Evolutionary conservation across 2,329 filamentous ascomycete genomes (phyloP), one percentile per base, ranked within the genome.

Genomic region (Fusarium temperatum): DNA sequence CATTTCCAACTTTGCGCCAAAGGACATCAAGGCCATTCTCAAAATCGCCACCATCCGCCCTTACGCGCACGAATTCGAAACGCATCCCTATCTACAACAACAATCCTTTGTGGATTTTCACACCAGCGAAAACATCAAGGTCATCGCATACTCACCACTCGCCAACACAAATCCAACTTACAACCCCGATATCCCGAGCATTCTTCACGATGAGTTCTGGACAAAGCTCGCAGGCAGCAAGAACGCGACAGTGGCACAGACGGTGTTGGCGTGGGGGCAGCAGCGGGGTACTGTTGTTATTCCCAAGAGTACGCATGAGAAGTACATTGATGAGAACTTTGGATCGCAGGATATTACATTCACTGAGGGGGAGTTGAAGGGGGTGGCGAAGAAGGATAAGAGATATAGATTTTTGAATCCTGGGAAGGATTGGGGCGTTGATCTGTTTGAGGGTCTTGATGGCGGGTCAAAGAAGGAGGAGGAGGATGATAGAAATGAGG

Each of bases 71-170:
- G 73, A 79, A 59, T 75, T 82, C 59, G 90, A 91, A 78, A 85
- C 90, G 14, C 89, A 91, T 81, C 89, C 89, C 35, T 90, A 91
- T 83, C 87, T 87, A n/a, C 84, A 79, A 47, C 78, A 79, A 42
- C 77, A 79, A 28, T 51, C 61, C 0, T 79, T 78, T 5, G 78
- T 79, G 4, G 75, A 79, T 39, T 79, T 70, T 54, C 78, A 81
- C 13, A 53, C 61, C 38, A 65, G 72, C 17, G 62, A 80, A n/a
- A 75, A 76, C 18, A 82, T 83, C 41, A 71, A 74, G 6, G 75
- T 77, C 9, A 75, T 77, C 6, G 68, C 75, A 1, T 75, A 74
- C 62, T 77, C 75, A 20, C 75, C 75, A 2, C 75, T 77, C 10
- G 75, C 75, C 42, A 75, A 70, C 62, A 77, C 74, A 9, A 75